Percentiles rank a stretch among this genome's conserved stretches.
Conservation (phyloP, 1,139 yeast species). For the Yamadazyma membranifaciens region DNA sequence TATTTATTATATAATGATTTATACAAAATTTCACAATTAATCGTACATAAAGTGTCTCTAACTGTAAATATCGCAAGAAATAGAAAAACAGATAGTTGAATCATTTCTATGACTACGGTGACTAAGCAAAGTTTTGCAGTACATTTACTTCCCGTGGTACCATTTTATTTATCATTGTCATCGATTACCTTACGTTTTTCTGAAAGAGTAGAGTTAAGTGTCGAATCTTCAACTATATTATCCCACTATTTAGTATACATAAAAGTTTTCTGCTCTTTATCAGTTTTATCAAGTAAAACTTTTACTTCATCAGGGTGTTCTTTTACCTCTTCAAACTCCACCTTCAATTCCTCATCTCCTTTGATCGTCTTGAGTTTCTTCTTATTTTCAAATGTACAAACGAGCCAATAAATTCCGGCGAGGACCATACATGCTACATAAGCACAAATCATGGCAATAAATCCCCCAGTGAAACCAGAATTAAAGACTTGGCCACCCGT, state of each 20-base stretch:
- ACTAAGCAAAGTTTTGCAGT: no score
- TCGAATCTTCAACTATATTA: no score
- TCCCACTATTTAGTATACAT: slow-evolving; percentile 18
- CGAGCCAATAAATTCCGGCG: slow-evolving; percentile 24
- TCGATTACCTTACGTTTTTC: no score
- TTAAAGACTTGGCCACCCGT: slow-evolving; percentile 32
- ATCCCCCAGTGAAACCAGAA: slow-evolving; percentile 22
- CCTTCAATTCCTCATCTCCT: slow-evolving; percentile 11
- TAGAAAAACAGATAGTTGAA: no score
- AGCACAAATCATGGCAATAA: slow-evolving; percentile 21
- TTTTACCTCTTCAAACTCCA: slow-evolving; percentile 11
- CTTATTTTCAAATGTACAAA: slow-evolving; percentile 22
- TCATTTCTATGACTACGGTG: no score
- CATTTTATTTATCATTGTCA: no score
- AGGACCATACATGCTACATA: slow-evolving; percentile 25
- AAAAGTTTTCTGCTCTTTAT: slow-evolving; percentile 24
- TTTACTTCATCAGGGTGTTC: slow-evolving; percentile 18
- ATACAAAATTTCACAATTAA: no score
- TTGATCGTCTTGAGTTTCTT: slow-evolving; percentile 14
- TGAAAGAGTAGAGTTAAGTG: no score
- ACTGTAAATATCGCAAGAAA: no score
- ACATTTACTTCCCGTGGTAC: no score
- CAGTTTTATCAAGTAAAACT: slow-evolving; percentile 24
- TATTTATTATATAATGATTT: no score
- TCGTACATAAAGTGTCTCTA: no score